phyloP scores from a whole-genome alignment of 1,284 basidiomycete genomes.

The Violaceomyces palustris region DNA sequence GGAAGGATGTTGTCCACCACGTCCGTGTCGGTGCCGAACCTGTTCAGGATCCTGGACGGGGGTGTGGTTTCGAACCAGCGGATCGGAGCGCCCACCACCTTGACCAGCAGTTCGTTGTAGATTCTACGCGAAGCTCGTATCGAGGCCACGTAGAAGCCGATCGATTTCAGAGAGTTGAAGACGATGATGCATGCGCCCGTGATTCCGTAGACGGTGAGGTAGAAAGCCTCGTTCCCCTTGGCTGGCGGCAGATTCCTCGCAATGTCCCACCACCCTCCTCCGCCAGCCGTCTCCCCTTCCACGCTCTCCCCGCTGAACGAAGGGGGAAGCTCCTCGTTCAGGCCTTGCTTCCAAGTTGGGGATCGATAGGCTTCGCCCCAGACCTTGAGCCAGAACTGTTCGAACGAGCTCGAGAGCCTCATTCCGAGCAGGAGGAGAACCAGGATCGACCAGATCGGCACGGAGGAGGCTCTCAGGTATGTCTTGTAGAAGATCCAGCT shows the following conservation, averaged over 20 bases:
- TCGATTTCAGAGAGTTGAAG: slow-evolving; percentile 17
- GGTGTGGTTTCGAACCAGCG: slow-evolving; percentile 49
- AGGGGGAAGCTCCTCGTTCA: too few species aligned
- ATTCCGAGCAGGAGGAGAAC: slow-evolving; percentile 13
- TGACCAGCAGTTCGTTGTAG: slow-evolving; percentile 33
- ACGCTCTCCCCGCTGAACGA: too few species aligned
- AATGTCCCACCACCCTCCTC: too few species aligned
- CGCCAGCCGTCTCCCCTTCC: too few species aligned
- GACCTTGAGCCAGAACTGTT: slow-evolving; percentile 41
- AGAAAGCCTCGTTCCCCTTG: slow-evolving; percentile 12
- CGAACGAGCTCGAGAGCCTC: slow-evolving; percentile 19
- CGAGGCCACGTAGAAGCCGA: slow-evolving; percentile 25
- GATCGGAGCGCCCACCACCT: slow-evolving; percentile 38
- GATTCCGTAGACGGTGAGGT: slow-evolving; percentile 21
- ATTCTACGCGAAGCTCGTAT: slow-evolving; percentile 30
- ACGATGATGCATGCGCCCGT: slow-evolving; percentile 19
- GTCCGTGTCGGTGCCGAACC: slow-evolving; percentile 47
- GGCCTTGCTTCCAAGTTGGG: too few species aligned
- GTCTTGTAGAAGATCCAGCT: slow-evolving; percentile 27
- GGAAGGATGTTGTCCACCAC: slow-evolving; percentile 45
- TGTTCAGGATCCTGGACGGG: slow-evolving; percentile 41
- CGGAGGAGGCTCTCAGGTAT: slow-evolving; percentile 25
- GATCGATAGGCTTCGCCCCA: slow-evolving; percentile 44
- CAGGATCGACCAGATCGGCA: slow-evolving; percentile 14
- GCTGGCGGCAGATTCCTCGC: slow-evolving; percentile 5